phyloP scores from a whole-genome alignment of 108 stramenopile genomes.

The Nannochloropsis salina region DNA sequence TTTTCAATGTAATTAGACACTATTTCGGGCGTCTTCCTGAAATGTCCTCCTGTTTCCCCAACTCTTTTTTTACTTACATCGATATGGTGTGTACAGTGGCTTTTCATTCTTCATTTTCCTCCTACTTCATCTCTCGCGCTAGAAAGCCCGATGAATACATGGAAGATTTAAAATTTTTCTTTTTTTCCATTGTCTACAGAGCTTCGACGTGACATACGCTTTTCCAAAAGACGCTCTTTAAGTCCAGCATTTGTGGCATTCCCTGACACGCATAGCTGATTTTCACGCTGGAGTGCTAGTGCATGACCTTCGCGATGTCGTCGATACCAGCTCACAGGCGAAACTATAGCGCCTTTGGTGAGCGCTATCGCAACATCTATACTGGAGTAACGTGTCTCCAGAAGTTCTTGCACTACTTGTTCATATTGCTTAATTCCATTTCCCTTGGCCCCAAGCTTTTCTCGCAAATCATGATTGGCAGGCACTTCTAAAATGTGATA shows the following conservation, averaged over 20 bases:
- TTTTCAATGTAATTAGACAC: no score
- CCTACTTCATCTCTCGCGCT: not conserved
- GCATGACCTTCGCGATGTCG: slow-evolving; percentile 5
- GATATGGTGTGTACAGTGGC: not conserved
- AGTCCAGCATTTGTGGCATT: not conserved
- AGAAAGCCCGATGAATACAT: not conserved
- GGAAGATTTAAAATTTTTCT: not conserved
- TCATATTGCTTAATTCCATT: not conserved
- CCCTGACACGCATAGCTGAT: not conserved
- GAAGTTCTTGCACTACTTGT: not conserved
- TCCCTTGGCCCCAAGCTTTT: slow-evolving; percentile 21
- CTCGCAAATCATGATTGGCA: slow-evolving; percentile 34
- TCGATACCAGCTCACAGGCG: slow-evolving; percentile 17
- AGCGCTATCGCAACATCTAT: not conserved
- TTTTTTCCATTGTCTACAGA: not conserved
- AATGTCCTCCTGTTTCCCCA: no score
- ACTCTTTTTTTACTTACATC: no score
- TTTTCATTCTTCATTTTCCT: not conserved
- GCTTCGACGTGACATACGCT: not conserved
- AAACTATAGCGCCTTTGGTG: not conserved
- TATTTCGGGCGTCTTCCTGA: no score
- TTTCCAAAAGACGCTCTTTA: not conserved
- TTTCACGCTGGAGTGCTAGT: not conserved
- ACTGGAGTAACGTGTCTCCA: not conserved
- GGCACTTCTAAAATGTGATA: slow-evolving; percentile 33